A percentile compares a stretch with the other conserved stretches of the same genome.
These are phyloP conservation scores for Epichloe baconii DNA, from an alignment of 2,329 filamentous ascomycete genomes.

Conservation along the genomic window DNA sequence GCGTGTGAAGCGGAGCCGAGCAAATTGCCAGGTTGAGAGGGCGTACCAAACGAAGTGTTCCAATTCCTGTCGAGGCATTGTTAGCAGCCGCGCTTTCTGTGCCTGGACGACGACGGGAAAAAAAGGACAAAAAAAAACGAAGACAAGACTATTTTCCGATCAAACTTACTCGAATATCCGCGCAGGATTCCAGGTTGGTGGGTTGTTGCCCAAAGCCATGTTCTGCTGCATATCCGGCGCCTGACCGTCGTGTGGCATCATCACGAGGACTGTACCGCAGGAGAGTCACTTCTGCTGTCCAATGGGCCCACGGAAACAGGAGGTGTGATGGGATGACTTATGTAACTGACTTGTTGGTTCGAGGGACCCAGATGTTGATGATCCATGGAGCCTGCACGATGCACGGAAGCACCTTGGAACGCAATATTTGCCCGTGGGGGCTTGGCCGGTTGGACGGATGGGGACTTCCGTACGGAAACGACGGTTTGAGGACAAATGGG, in stretches of 20 bases:
- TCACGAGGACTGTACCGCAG: slow-evolving; percentile 57
- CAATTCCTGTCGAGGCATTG: slow-evolving; percentile 53
- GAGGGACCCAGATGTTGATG: slow-evolving; percentile 36
- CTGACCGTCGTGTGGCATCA: slow-evolving; percentile 52
- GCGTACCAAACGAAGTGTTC: slow-evolving; percentile 85
- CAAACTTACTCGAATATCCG: slow-evolving; percentile 75
- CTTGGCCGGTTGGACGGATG: slow-evolving; percentile 49
- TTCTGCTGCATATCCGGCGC: slow-evolving; percentile 37
- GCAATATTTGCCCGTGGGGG: slow-evolving; percentile 40
- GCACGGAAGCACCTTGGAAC: slow-evolving; percentile 32
- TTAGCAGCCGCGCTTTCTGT: background rate
- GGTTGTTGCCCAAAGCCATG: slow-evolving; percentile 51
- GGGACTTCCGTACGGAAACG: slow-evolving; percentile 77
- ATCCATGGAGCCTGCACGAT: slow-evolving; percentile 36
- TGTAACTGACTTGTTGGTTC: slow-evolving; percentile 49
- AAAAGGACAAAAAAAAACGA: too few species aligned
- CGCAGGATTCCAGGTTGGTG: slow-evolving; percentile 68
- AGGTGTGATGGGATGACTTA: slow-evolving; percentile 62
- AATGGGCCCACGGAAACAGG: slow-evolving; percentile 61
- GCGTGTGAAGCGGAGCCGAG: slow-evolving; percentile 24
- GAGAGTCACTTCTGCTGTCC: slow-evolving; percentile 67
- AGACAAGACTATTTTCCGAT: background rate
- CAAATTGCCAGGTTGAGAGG: slow-evolving; percentile 22
- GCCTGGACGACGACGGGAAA: too few species aligned
- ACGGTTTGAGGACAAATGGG: slow-evolving; percentile 78